Evolutionary conservation across 257 asterid genomes (phyloP), one percentile per base, ranked within the genome.

Genomic region (Gentiana dahurica): DNA sequence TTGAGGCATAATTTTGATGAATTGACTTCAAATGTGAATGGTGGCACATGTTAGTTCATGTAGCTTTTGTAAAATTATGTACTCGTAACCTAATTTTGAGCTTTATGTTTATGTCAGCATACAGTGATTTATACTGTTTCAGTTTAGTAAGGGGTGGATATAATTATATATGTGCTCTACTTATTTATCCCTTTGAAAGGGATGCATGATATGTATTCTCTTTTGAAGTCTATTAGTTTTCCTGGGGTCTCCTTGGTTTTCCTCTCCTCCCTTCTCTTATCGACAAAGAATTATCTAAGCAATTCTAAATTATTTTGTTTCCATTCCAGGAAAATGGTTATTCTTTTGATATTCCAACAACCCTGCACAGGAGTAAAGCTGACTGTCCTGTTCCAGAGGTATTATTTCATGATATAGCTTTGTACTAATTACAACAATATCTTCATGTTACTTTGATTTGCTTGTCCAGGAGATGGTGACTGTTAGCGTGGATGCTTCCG

Each of bases 361-460:
- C 99, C 13, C 82, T 92, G 68, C 87, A 92, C 72, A 72, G 97
- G 72, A 92, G 99, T 73, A 92, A 88, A 80, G 99, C 94, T 65
- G 99, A 88, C 70, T 92, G 99, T 73, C 99, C 97, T 60, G 81
- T 88, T 57, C 99, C 90, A 11, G 99, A 92, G 97, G 99, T 88
- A 67, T 24, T 15, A 47, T 48, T 41, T 38, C 12, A 50, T 11
- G n/a, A 44, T 46, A 12, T 54, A 56, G 41, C 43, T 15, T 48
- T 43, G 65, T 34, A 45, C 60, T 54, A 13, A 39, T 39, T 63
- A 52, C 8, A 34, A 9, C 57, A 52, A 34, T 36, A 35, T 2
- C 12, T 5, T 53, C 56, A 47, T 41, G 11, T 10, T 49, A 38
- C 5, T 50, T 67, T 15, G 24, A 2, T 63, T 76, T 39, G 1